Evolutionary conservation across 139 green algal species (phyloP), one percentile per base, ranked within the genome.

Genomic region (Deuterostichococcus epilithicus): DNA sequence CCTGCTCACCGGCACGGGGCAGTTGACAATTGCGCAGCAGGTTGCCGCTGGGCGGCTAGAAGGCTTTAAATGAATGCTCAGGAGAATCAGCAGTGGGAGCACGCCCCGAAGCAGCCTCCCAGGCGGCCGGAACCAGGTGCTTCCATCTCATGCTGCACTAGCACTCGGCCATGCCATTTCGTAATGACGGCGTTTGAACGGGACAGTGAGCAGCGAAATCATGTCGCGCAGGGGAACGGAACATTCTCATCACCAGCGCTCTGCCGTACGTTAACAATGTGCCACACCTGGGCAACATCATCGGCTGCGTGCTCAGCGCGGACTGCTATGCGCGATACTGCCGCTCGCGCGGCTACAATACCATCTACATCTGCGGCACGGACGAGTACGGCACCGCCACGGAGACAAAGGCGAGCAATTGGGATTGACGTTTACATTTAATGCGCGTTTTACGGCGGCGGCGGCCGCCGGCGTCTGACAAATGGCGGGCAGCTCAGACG

Each of bases 191-290:
- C n/a, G n/a, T n/a, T n/a, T n/a, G n/a, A n/a, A n/a, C n/a, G n/a
- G n/a, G n/a, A n/a, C n/a, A n/a, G n/a, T n/a, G n/a, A n/a, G n/a
- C n/a, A n/a, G n/a, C n/a, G n/a, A n/a, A n/a, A n/a, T n/a, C n/a
- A n/a, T n/a, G n/a, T 30, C 28, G 23, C 72, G 44, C 63, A 78
- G 87, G 87, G 13, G 60, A 86, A 39, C 81, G 85, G 37, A 93
- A 93, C 74, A 75, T 94, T 23, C 67, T 92, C 26, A 94, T 99
- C 84, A 99, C 95, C 3, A 93, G 82, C 38, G 95, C 95, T 5
- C 89, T 99, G 79, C 95, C 95, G 0, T 99, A 99, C 77, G 95
- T 99, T n/a, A 99, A 99, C 87, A 99, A 99, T 81, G 94, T 98
- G 72, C 95, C 95, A 0, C 95, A 99, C 80, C 88, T 99, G 68